Evolutionary conservation across 2,329 filamentous ascomycete species (phyloP).

Genomic region (Claviceps maximensis): DNA sequence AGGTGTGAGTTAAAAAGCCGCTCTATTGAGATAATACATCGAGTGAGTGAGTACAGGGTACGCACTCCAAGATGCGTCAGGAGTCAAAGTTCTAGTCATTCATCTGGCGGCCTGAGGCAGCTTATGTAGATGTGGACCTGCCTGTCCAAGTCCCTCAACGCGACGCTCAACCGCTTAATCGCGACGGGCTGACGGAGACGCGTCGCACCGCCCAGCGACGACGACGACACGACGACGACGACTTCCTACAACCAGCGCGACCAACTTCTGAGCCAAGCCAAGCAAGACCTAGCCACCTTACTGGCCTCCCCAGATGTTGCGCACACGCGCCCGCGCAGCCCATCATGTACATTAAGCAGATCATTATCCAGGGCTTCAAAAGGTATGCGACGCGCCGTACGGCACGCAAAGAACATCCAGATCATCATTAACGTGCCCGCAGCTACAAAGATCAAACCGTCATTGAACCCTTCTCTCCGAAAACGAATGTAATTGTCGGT

Average conservation of each 20-base stretch:
- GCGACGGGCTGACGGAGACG: slow-evolving; percentile 3
- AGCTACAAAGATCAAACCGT: slow-evolving; percentile 99
- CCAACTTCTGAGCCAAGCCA: neutral
- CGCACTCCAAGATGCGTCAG: too few relatives aligned
- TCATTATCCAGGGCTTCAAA: slow-evolving; percentile 99
- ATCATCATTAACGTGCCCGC: slow-evolving; percentile 12
- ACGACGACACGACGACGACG: neutral
- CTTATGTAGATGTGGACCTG: neutral
- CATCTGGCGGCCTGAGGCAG: slow-evolving; percentile 4
- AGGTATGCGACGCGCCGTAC: slow-evolving; percentile 43
- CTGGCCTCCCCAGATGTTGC: slow-evolving; percentile 20
- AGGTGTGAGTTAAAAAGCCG: too few relatives aligned
- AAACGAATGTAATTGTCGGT: slow-evolving; percentile 96
- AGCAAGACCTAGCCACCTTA: slow-evolving; percentile 14
- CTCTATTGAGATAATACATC: too few relatives aligned
- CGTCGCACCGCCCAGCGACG: slow-evolving; percentile 2
- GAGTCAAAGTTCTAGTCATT: too few relatives aligned
- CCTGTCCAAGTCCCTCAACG: slow-evolving; percentile 3
- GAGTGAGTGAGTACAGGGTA: too few relatives aligned
- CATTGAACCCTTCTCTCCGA: slow-evolving; percentile 94
- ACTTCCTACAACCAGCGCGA: neutral
- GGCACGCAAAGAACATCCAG: neutral
- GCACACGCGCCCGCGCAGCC: slow-evolving; percentile 24
- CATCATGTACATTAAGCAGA: slow-evolving; percentile 97
- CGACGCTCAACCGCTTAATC: slow-evolving; percentile 2